Evolutionary conservation across 495 filamentous ascomycete species (phyloP).

Genomic region (Friedmanniomyces simplex): DNA sequence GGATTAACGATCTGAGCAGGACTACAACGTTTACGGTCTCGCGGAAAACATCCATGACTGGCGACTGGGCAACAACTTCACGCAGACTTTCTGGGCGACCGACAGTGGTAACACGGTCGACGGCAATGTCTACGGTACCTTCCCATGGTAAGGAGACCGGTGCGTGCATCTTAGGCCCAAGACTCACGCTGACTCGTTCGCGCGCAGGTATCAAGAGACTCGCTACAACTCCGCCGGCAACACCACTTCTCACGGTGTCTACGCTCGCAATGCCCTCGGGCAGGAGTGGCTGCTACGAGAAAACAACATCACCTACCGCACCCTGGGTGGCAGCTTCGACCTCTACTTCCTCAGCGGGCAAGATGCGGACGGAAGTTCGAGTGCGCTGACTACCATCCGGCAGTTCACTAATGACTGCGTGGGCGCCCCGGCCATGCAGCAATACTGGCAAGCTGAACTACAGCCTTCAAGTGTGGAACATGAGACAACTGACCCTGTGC

Average conservation of each 20-base stretch:
- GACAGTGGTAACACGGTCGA: constrained; percentile 17
- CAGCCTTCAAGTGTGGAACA: not conserved
- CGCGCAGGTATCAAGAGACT: constrained; percentile 10
- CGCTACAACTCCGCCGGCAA: constrained; percentile 8
- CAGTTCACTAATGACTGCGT: constrained; percentile 13
- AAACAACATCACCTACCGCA: constrained; percentile 19
- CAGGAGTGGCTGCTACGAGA: constrained; percentile 22
- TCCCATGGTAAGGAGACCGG: not conserved
- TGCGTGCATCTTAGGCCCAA: not conserved
- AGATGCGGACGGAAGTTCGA: constrained; percentile 4
- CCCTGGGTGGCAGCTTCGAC: constrained; percentile 23
- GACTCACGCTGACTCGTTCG: not conserved
- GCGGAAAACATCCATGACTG: constrained; percentile 21
- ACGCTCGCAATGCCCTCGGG: constrained; percentile 22
- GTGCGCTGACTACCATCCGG: constrained; percentile 2
- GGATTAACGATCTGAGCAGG: not conserved
- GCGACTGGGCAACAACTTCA: constrained; percentile 17
- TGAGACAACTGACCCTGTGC: not conserved
- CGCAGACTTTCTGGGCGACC: constrained; percentile 12
- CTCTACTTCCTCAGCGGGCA: constrained; percentile 23
- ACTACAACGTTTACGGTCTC: constrained; percentile 23
- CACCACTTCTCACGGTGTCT: constrained; percentile 18
- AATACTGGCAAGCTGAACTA: constrained; percentile 3
- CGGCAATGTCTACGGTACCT: constrained; percentile 15
- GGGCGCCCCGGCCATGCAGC: constrained; percentile 14